Conservation (phyloP, 441 rosid genomes). For the Hura crepitans region DNA sequence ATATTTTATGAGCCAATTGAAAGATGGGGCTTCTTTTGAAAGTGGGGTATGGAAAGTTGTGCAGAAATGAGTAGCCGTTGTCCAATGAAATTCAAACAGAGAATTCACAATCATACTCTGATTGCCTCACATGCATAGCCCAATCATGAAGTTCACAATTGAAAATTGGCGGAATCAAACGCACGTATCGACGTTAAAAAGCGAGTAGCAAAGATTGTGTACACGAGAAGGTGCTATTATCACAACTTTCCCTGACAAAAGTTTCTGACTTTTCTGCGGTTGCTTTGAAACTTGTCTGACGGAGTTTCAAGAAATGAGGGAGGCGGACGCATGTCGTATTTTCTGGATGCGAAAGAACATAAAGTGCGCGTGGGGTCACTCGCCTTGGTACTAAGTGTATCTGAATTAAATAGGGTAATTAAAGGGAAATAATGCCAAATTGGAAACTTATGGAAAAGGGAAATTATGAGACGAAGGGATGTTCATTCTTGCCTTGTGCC, state of each 20-base stretch:
- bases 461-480: background rate
- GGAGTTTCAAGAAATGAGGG: background rate
- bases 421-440: background rate
- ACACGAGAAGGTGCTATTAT: background rate
- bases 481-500: background rate
- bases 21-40: conserved; percentile 18
- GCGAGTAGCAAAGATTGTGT: background rate
- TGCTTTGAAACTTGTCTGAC: conserved; percentile 28
- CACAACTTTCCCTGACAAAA: conserved; percentile 1
- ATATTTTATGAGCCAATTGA: conserved; percentile 21
- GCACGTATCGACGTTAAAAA: background rate
- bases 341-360: background rate
- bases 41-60: conserved; percentile 37
- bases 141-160: background rate
- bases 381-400: background rate
- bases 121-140: background rate
- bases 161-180: background rate
- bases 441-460: background rate
- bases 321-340: background rate
- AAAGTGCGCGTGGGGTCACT: conserved; percentile 9
- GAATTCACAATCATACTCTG: conserved; percentile 13
- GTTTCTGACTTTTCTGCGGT: background rate
- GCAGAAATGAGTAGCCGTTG: conserved; percentile 54
- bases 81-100: conserved; percentile 40
- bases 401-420: background rate